Evolutionary conservation across 768 basidiomycete species (phyloP).

Genomic region (Collybia sordida): DNA sequence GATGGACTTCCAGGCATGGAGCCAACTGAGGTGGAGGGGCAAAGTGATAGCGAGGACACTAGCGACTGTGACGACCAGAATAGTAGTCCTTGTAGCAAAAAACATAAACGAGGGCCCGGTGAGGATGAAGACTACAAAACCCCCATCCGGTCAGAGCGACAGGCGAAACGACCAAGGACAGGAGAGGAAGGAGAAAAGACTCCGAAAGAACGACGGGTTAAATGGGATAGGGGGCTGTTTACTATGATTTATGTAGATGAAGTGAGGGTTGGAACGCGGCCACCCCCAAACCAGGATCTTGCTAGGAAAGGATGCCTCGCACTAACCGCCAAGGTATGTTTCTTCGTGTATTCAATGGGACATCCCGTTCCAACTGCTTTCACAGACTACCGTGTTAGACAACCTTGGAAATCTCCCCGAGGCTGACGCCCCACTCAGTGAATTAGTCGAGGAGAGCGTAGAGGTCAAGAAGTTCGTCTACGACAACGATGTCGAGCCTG

Average conservation of each 20-base stretch:
- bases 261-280: constrained; percentile 49
- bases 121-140: constrained; percentile 83
- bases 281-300: constrained; percentile 38
- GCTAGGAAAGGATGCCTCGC: constrained; percentile 67
- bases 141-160: constrained; percentile 41
- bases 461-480: constrained; percentile 80
- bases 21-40: constrained; percentile 23
- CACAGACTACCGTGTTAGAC: constrained; percentile 62
- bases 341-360: neutral
- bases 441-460: constrained; percentile 64
- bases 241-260: constrained; percentile 65
- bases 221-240: constrained; percentile 74
- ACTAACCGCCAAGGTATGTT: constrained; percentile 62
- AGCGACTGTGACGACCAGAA: constrained; percentile 21
- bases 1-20: constrained; percentile 18
- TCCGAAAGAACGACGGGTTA: constrained; percentile 55
- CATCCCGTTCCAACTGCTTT: constrained; percentile 2
- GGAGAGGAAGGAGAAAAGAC: constrained; percentile 36
- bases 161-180: constrained; percentile 38
- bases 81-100: constrained; percentile 15
- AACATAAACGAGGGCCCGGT: constrained; percentile 67
- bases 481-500: constrained; percentile 60
- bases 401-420: constrained; percentile 69
- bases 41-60: constrained; percentile 24
- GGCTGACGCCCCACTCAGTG: constrained; percentile 51